Evolutionary conservation across 2,329 filamentous ascomycete species (phyloP).

Genomic region (Ceratocystis diversiconidia): DNA sequence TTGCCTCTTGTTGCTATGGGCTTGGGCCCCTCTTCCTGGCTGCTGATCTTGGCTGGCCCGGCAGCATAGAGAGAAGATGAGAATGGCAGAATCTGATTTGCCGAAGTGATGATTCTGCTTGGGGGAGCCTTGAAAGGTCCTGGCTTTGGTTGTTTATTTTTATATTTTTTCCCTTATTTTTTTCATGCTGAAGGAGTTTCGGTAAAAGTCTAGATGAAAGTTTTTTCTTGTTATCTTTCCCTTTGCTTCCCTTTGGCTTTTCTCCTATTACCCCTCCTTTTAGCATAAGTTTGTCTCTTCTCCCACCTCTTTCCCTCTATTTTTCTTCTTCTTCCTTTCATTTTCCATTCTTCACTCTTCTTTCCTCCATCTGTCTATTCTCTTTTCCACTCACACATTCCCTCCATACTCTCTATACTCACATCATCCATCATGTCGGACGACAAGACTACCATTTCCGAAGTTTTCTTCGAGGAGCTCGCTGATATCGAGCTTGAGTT

Average conservation of each 20-base stretch:
- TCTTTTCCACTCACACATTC: conserved; percentile 8
- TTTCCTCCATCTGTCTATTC: conserved; percentile 4
- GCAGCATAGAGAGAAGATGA: not conserved
- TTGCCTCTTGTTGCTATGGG: not conserved
- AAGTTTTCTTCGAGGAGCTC: conserved; percentile 59
- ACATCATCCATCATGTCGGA: conserved; percentile 25
- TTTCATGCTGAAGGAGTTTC: conserved; percentile 3
- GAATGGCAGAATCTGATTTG: conserved; percentile 6
- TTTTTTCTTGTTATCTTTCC: not conserved
- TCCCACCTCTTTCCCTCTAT: conserved; percentile 15
- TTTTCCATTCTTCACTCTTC: conserved; percentile 7
- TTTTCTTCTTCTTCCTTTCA: conserved; percentile 13
- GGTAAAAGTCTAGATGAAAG: not conserved
- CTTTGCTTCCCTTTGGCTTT: conserved; percentile 6
- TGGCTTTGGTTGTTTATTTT: conserved; percentile 4
- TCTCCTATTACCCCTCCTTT: conserved; percentile 12
- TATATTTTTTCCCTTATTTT: conserved; percentile 1
- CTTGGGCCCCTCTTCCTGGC: not conserved
- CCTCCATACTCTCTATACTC: conserved; percentile 15
- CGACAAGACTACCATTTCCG: conserved; percentile 19
- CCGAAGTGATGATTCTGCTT: not conserved
- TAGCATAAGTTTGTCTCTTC: not conserved
- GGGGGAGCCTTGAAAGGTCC: not conserved
- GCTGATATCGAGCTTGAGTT: conserved; percentile 71
- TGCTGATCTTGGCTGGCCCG: not conserved